phyloP scores from a whole-genome alignment of 257 asterid genomes.

The Verbena officinalis region DNA sequence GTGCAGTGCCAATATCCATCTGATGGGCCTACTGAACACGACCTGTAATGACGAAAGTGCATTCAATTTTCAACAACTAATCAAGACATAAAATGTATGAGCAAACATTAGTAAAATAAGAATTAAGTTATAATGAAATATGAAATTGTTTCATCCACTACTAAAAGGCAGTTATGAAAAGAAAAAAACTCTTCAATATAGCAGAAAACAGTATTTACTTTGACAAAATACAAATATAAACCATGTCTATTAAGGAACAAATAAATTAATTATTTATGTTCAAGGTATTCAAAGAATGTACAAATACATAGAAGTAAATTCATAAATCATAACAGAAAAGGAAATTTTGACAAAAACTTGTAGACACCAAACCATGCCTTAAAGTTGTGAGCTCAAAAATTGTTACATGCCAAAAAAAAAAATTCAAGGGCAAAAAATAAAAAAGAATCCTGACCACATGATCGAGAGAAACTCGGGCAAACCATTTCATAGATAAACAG shows the following conservation, averaged over 20 bases:
- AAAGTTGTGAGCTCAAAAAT: neutral
- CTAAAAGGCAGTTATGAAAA: neutral
- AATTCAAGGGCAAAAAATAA: constrained; percentile 6
- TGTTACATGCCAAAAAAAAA: neutral
- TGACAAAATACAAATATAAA: neutral
- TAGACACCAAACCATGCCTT: neutral
- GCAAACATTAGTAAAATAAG: constrained; percentile 12
- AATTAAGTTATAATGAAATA: constrained; percentile 2
- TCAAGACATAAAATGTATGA: constrained; percentile 9
- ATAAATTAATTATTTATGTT: neutral
- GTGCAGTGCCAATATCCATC: constrained; percentile 95
- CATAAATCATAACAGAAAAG: neutral
- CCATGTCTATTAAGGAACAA: neutral
- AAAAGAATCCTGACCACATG: neutral
- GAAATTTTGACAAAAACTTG: neutral
- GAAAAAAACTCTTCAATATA: constrained; percentile 10
- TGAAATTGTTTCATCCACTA: constrained; percentile 1
- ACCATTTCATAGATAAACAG: neutral
- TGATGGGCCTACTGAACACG: constrained; percentile 91
- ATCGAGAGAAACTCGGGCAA: constrained; percentile 7
- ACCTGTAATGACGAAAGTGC: constrained; percentile 45
- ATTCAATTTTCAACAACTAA: constrained; percentile 19
- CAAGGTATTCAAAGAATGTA: constrained; percentile 3
- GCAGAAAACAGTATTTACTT: neutral
- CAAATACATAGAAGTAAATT: neutral